Evolutionary conservation across 2,329 filamentous ascomycete species (phyloP), one percentile per base, ranked within the genome.

Genomic region (Madurella fahalii): DNA sequence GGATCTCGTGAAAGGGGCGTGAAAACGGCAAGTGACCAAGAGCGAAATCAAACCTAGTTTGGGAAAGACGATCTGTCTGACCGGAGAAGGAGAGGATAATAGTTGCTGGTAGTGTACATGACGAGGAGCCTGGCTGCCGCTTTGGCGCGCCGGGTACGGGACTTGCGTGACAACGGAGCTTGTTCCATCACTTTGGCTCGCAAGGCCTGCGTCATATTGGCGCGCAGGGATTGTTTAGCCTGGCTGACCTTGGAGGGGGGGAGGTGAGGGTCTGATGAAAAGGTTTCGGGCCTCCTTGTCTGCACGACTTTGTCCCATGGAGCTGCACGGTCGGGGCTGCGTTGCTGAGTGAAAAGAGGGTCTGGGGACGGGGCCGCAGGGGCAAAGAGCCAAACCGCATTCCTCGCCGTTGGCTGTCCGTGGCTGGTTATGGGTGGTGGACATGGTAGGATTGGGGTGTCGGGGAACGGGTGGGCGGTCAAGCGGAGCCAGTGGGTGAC

Each of bases 191-290:
- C 60, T 59, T 63, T 57, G 63, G 64, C 61, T 55, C 47, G 56
- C 42, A 59, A 63, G 58, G 62, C 58, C 65, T 67, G 67, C 67
- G 67, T 69, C 67, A 69, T 69, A 64, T 64, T 63, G 57, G 56
- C 53, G 50, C 61, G 61, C 65, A 67, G 62, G 65, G 65, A 62
- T 66, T 40, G 50, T 58, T 58, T 57, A 61, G 58, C 59, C 60
- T 62, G 51, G 59, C 60, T 56, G 53, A 58, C 61, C 60, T 53
- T 54, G 50, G 50, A 47, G 53, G 54, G 54, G 50, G 37, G 34
- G 34, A 37, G 46, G 57, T 61, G 55, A 59, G 45, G 47, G 51
- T 50, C 58, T 55, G 55, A 52, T 45, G 60, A 59, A 61, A 59
- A 53, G 57, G 58, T 61, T 63, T 64, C 59, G 61, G 50, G 58